These are phyloP conservation scores for Rubus idaeus DNA, from an alignment of 306 rosid genomes.

Conservation along the genomic window DNA sequence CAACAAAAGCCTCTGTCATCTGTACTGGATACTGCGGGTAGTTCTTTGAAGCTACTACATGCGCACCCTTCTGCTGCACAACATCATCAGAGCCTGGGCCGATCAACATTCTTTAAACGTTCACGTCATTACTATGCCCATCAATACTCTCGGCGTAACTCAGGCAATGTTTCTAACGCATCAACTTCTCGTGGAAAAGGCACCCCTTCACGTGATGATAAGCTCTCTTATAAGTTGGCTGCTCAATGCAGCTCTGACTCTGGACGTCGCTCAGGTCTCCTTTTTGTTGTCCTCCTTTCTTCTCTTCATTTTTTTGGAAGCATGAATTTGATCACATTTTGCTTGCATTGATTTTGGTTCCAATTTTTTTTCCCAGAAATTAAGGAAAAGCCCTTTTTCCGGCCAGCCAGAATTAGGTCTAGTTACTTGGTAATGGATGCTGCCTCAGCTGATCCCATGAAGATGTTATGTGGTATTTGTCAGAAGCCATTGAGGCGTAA, in stretches of 20 bases:
- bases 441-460: conserved; percentile 41
- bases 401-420: conserved; percentile 76
- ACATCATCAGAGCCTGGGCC: conserved; percentile 67
- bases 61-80: conserved; percentile 41
- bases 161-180: conserved; percentile 51
- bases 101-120: conserved; percentile 70
- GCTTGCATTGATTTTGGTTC: neutral
- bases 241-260: conserved; percentile 49
- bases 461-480: conserved; percentile 67
- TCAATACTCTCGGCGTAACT: conserved; percentile 81
- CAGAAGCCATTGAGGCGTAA: conserved; percentile 61
- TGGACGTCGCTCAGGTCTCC: conserved; percentile 49
- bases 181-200: conserved; percentile 71
- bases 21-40: conserved; percentile 50
- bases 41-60: conserved; percentile 50
- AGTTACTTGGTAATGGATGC: conserved; percentile 43
- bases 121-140: conserved; percentile 80
- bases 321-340: neutral
- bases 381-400: conserved; percentile 44
- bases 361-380: conserved; percentile 36
- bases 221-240: conserved; percentile 57
- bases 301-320: neutral
- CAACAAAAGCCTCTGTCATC: conserved; percentile 35
- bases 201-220: conserved; percentile 45
- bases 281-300: conserved; percentile 13